Evolutionary conservation across 2,329 filamentous ascomycete species (phyloP).

Genomic region (Polytolypa hystricis): DNA sequence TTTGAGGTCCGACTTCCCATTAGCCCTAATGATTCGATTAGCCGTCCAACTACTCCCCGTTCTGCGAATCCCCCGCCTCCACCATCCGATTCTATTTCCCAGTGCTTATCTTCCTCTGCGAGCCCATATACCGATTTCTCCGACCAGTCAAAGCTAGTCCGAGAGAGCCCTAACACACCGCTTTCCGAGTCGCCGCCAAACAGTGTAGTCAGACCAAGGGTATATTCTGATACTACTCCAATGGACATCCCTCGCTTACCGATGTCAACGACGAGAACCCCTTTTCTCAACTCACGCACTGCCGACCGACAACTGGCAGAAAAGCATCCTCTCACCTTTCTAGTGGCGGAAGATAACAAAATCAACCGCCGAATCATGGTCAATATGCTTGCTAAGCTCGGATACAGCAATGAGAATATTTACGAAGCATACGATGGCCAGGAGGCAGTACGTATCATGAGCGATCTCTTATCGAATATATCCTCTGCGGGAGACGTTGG

Average conservation of each 20-base stretch:
- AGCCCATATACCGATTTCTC: neutral
- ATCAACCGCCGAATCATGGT: conserved; percentile 59
- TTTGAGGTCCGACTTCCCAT: conserved; percentile 58
- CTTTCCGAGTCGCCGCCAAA: neutral
- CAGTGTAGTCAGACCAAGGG: too few relatives aligned
- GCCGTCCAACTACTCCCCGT: conserved; percentile 39
- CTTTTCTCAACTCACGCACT: conserved; percentile 10
- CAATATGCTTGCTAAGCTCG: conserved; percentile 55
- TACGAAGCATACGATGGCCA: conserved; percentile 57
- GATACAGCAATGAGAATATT: conserved; percentile 51
- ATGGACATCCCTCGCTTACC: neutral
- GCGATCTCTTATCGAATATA: conserved; percentile 26
- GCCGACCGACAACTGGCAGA: conserved; percentile 46
- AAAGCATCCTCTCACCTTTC: conserved; percentile 53
- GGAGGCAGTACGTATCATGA: conserved; percentile 54
- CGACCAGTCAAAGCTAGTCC: conserved; percentile 1
- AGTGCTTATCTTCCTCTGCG: conserved; percentile 3
- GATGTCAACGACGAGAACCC: neutral
- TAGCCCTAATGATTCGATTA: conserved; percentile 38
- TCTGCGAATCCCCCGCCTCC: conserved; percentile 35
- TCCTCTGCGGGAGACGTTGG: neutral
- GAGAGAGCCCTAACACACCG: neutral
- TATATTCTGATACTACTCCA: neutral
- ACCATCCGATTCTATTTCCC: neutral
- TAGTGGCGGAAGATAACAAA: conserved; percentile 62